Evolutionary conservation across 345 rosid genomes (phyloP).

Genomic region (Excoecaria cochinchinensis): DNA sequence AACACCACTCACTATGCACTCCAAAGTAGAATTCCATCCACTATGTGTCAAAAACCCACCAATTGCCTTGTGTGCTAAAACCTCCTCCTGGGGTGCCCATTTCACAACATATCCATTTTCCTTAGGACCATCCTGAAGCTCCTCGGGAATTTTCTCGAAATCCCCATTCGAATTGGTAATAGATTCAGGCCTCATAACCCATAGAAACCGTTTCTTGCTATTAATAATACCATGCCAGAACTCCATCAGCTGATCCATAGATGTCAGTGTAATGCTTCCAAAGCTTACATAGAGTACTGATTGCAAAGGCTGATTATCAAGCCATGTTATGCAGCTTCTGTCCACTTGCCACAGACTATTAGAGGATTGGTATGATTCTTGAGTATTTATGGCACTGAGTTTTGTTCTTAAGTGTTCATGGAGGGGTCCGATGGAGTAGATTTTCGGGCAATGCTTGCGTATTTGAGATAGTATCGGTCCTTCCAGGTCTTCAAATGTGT

Average conservation of each 20-base stretch:
- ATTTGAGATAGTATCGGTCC: constrained; percentile 45
- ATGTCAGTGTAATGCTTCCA: constrained; percentile 33
- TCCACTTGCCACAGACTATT: constrained; percentile 39
- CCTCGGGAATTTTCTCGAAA: neutral
- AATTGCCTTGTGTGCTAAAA: constrained; percentile 42
- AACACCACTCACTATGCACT: constrained; percentile 20
- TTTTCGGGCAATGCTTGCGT: constrained; percentile 31
- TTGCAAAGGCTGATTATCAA: constrained; percentile 34
- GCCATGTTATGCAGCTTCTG: constrained; percentile 43
- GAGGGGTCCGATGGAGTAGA: constrained; percentile 60
- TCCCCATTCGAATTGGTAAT: neutral
- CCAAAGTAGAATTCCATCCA: constrained; percentile 81
- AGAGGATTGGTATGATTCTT: neutral
- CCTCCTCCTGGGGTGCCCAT: constrained; percentile 51
- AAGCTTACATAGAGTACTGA: constrained; percentile 51
- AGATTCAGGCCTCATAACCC: constrained; percentile 36
- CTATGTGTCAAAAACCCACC: constrained; percentile 67
- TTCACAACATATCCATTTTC: constrained; percentile 25
- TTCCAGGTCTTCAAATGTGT: constrained; percentile 67
- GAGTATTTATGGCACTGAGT: neutral
- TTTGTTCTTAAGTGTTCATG: constrained; percentile 36
- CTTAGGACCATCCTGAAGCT: constrained; percentile 23
- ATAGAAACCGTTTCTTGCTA: constrained; percentile 40
- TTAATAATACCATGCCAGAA: constrained; percentile 17
- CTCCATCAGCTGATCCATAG: neutral